Percentiles rank a stretch among this genome's conserved stretches.
phyloP scores from a whole-genome alignment of 495 filamentous ascomycete species.

The Podospora anserina region DNA sequence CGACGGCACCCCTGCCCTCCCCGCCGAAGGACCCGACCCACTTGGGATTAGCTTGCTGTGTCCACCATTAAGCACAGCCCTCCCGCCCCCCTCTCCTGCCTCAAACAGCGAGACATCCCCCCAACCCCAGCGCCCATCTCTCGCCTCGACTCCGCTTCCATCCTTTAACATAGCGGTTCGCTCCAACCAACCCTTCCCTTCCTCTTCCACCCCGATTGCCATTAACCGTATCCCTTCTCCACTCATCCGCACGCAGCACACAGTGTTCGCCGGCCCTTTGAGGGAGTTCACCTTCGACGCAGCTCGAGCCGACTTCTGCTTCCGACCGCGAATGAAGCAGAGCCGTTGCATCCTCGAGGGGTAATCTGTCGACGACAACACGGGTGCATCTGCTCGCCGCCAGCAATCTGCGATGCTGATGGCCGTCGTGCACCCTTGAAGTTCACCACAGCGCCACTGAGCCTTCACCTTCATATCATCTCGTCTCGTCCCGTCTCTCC shows the following conservation, averaged over 20 bases:
- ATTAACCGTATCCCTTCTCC: slow-evolving; percentile 11
- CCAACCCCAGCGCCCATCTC: slow-evolving; percentile 11
- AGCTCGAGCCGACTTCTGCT: background rate
- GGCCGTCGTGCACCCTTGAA: slow-evolving; percentile 28
- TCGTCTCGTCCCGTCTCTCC: slow-evolving; percentile 8
- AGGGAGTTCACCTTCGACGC: slow-evolving; percentile 20
- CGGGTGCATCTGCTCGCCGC: slow-evolving; percentile 5
- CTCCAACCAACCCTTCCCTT: slow-evolving; percentile 6
- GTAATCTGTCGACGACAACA: slow-evolving; percentile 13
- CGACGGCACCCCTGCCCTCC: background rate
- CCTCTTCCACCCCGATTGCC: slow-evolving; percentile 21
- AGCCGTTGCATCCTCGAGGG: background rate
- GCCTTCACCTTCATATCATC: slow-evolving; percentile 4
- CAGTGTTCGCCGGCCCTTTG: slow-evolving; percentile 11
- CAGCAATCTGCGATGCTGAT: slow-evolving; percentile 26
- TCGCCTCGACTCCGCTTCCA: slow-evolving; percentile 17
- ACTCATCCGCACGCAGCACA: background rate
- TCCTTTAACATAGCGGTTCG: slow-evolving; percentile 1
- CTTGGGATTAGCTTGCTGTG: slow-evolving; percentile 1
- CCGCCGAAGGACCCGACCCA: slow-evolving; percentile 7
- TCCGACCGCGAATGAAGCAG: background rate
- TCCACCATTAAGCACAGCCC: background rate
- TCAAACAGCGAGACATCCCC: slow-evolving; percentile 6
- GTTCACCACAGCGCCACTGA: slow-evolving; percentile 22
- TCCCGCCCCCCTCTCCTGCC: slow-evolving; percentile 6